Evolutionary conservation across 441 rosid genomes (phyloP).

Genomic region (Erodium moschatum): DNA sequence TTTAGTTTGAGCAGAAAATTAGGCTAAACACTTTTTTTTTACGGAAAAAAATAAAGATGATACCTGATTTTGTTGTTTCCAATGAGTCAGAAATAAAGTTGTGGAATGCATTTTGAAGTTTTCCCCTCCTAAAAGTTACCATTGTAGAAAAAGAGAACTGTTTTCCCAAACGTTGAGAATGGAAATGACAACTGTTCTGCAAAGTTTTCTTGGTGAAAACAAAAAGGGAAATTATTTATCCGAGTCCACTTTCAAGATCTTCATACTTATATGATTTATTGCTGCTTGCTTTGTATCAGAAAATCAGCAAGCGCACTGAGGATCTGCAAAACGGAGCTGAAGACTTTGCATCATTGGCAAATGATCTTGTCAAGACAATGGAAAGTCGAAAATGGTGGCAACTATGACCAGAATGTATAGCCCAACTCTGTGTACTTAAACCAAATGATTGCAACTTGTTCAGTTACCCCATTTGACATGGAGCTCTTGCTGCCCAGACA

Average conservation of each 20-base stretch:
- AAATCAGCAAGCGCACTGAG: conserved; percentile 46
- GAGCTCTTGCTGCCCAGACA: background rate
- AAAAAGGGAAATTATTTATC: background rate
- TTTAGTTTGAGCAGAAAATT: too few relatives aligned
- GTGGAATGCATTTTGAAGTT: too few relatives aligned
- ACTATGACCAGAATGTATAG: conserved; percentile 22
- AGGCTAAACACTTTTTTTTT: too few relatives aligned
- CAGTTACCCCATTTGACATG: background rate
- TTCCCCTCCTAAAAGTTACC: too few relatives aligned
- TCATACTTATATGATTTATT: too few relatives aligned
- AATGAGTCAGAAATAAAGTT: too few relatives aligned
- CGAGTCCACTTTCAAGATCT: background rate
- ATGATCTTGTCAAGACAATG: conserved; percentile 59
- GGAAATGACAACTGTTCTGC: background rate
- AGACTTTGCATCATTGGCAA: conserved; percentile 53
- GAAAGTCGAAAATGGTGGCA: conserved; percentile 69
- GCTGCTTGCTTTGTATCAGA: conserved; percentile 29
- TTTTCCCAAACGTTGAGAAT: too few relatives aligned
- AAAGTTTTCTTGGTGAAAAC: background rate
- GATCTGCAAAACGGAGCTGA: conserved; percentile 58
- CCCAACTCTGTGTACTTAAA: too few relatives aligned
- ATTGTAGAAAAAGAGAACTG: too few relatives aligned
- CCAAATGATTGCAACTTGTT: too few relatives aligned
- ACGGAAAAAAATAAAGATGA: too few relatives aligned
- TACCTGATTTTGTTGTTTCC: too few relatives aligned